Evolutionary conservation across 2,329 filamentous ascomycete species (phyloP).

Genomic region (Colletotrichum musae): DNA sequence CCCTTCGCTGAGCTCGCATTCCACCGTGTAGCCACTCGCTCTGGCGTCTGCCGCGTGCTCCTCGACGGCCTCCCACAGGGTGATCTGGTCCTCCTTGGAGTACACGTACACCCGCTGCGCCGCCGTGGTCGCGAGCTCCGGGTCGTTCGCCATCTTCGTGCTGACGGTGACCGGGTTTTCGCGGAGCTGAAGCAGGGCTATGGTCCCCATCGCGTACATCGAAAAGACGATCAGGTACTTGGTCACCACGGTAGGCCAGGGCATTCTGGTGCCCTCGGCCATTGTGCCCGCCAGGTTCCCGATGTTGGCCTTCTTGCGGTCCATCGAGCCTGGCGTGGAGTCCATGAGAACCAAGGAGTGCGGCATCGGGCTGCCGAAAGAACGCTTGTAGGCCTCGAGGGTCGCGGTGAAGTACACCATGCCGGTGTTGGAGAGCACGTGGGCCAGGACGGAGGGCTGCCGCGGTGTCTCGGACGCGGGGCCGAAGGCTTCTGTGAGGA

Average conservation of each 20-base stretch:
- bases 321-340: constrained; percentile 62
- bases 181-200: constrained; percentile 11
- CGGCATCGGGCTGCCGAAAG: constrained; percentile 51
- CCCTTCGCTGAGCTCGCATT: constrained; percentile 67
- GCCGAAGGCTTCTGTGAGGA: constrained; percentile 54
- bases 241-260: constrained; percentile 64
- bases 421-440: constrained; percentile 72
- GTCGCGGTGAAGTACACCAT: constrained; percentile 66
- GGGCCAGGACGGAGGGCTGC: constrained; percentile 59
- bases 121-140: constrained; percentile 16
- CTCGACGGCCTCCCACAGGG: constrained; percentile 69
- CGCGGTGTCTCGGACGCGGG: constrained; percentile 43
- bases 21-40: constrained; percentile 63
- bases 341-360: constrained; percentile 65
- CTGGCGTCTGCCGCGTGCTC: constrained; percentile 64
- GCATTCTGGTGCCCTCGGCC: constrained; percentile 64
- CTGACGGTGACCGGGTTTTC: constrained; percentile 20
- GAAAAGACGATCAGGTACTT: constrained; percentile 61
- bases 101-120: constrained; percentile 28
- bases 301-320: constrained; percentile 53
- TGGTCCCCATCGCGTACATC: constrained; percentile 52
- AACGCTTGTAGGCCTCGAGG: constrained; percentile 58
- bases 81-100: constrained; percentile 52
- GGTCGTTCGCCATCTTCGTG: constrained; percentile 9
- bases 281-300: constrained; percentile 66